phyloP scores from a whole-genome alignment of 441 rosid genomes.

The Euphorbia schlechtendalii region DNA sequence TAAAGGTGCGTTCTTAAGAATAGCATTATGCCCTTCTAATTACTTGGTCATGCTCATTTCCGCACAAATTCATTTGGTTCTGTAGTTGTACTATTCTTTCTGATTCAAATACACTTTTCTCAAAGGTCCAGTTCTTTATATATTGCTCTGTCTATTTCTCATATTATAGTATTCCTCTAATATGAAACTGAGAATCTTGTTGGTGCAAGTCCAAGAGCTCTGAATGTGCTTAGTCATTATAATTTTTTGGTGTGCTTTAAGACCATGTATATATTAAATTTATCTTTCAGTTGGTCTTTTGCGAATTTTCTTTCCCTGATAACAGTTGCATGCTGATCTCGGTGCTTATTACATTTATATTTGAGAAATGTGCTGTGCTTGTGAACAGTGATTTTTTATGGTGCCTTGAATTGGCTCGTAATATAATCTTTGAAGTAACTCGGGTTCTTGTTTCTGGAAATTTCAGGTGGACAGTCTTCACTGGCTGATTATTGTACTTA shows the following conservation, averaged over 20 bases:
- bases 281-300: neutral
- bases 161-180: neutral
- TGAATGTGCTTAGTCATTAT: neutral
- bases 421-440: neutral
- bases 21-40: neutral
- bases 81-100: neutral
- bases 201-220: neutral
- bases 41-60: neutral
- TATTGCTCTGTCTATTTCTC: neutral
- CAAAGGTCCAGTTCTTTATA: neutral
- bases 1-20: constrained; percentile 48
- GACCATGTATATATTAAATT: neutral
- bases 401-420: neutral
- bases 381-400: neutral
- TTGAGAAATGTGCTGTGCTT: neutral
- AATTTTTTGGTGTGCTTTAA: neutral
- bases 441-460: constrained; percentile 14
- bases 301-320: neutral
- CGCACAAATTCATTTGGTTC: neutral
- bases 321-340: neutral
- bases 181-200: neutral
- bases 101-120: neutral
- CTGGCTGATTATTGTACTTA: constrained; percentile 97
- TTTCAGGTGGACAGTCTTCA: constrained; percentile 99
- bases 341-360: neutral